Base-by-base conservation (phyloP, 1,284 basidiomycete species). In the Farysia itapuensis region DNA sequence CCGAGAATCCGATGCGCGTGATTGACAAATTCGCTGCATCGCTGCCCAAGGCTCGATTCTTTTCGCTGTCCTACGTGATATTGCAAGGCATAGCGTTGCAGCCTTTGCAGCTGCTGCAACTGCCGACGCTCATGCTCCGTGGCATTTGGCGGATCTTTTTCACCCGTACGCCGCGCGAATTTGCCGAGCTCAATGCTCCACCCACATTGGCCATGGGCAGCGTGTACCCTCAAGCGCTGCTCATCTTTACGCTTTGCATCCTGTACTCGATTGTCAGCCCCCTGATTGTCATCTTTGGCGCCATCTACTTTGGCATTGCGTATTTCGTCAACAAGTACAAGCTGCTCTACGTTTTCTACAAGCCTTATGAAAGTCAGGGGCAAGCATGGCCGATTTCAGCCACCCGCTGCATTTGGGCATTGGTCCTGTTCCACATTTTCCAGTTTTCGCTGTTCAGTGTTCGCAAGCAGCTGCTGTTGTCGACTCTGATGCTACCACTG, bases 211-310 rank as follows among this genome's bases (percentile, higher is more conserved):
- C 60, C 16, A 58, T 74, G 39, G 69, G 72, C 92, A 65, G 63
- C 26, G 87, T 94, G 7, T 94, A 96, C 74, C 93, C 93, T 0
- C 91, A 95, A 74, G 89, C 92, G 2, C 88, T 98, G 49, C 82
- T 98, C 32, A 86, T 98, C 68, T 98, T 97, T 78, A 89, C 92
- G 43, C 87, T 98, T 72, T 92, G 89, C 18, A 81, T 98, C 65
- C 82, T 95, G 19, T 98, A 97, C 80, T 92, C 90, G 74, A 88
- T 98, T 59, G 89, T 95, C 9, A 89, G 92, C 56, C 94, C 94
- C 0, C 82, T 95, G 47, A 95, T 98, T 70, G 82, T 95, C 41
- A 83, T 95, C 18, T 98, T 98, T 70, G 91, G 92, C 8, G 88
- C 92, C 0, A 80, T 94, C 29, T 98, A 98, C 79, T 98, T 98